Evolutionary conservation across 805 yeast genomes (phyloP), one percentile per base, ranked within the genome.

Genomic region (Sugiyamaella chiloensis): DNA sequence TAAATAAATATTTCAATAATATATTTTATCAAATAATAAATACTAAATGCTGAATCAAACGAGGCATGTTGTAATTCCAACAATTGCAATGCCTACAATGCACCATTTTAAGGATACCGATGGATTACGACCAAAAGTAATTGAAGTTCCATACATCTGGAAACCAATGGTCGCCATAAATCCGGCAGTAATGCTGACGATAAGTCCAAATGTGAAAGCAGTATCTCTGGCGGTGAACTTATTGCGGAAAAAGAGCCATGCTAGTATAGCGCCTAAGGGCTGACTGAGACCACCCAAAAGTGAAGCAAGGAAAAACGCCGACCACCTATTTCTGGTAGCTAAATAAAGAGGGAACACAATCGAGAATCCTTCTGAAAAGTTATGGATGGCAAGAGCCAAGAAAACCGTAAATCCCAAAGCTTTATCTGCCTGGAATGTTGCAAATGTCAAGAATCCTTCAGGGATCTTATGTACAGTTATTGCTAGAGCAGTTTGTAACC

Each of bases 331-430:
- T 36, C 78, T 71, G 52, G 91, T 71, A 6, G 95, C 87, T 44
- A 90, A 77, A 61, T 84, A 93, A 26, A 91, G 70, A 0, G 98
- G 98, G 40, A 90, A 71, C 11, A 96, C 87, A 86, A 91, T 90
- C 12, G 93, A 80, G 62, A 93, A 89, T 0, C 98, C 99, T 64
- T 91, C 99, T 19, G 90, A 83, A 56, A 88, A 83, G 64, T 93
- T 93, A 68, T 91, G 99, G 24, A 93, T 78, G 9, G 89, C 79
- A 60, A 91, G 73, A 41, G 96, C 88, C 17, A 90, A 63, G 60
- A 93, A 90, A 9, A 91, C 87, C 12, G 87, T 75, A 17, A 88
- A 57, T 0, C 98, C 97, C 23, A 89, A 67, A 26, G 73, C 66
- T 1, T 85, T 79, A 59, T 84, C 86, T 0, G 80, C 81, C 48